Evolutionary conservation across 257 asterid species (phyloP), one percentile per base, ranked within the genome.

Genomic region (Petrea volubilis): DNA sequence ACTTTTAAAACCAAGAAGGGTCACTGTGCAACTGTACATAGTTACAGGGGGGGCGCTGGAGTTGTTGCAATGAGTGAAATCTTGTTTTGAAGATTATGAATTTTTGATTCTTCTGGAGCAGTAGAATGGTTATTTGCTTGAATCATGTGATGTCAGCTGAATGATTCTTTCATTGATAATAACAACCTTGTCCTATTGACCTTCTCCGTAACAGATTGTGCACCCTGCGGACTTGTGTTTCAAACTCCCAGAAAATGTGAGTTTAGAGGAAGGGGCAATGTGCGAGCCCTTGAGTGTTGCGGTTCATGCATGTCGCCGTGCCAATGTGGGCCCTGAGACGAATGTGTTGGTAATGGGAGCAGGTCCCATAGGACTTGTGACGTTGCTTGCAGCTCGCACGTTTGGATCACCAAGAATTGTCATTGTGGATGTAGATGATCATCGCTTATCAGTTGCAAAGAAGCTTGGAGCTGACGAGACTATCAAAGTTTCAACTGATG

Each of bases 281-380:
- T 94, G 97, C 60, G 98, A 94, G 85, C 98, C 98, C 3, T 73
- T 91, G 75, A 94, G 98, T 73, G 98, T 94, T 1, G 98, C 96
- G 29, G 87, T 94, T 53, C 96, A 94, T 72, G 98, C 98, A 3
- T 94, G 98, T 75, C 87, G 92, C 1, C 96, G 98, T 50, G 97
- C 98, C 24, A 68, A 84, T 64, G 87, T 94, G 66, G 92, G 95
- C 20, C 97, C 96, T 0, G 95, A 89, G 77, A 85, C 95, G 4
- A 89, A 83, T 66, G 96, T 94, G 24, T 56, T 94, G 86, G 90
- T 94, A 74, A 74, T 91, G 81, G 99, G 99, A 43, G 97, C 99
- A 3, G 98, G 98, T 24, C 97, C 97, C 0, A 93, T 93, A 0
- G 98, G 97, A 14, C 96, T 93, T 5, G 91, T 93, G 31, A 78